Percentiles rank a stretch among this genome's conserved stretches.
phyloP scores from a whole-genome alignment of 768 basidiomycete species.

The Leccinum boreale region DNA sequence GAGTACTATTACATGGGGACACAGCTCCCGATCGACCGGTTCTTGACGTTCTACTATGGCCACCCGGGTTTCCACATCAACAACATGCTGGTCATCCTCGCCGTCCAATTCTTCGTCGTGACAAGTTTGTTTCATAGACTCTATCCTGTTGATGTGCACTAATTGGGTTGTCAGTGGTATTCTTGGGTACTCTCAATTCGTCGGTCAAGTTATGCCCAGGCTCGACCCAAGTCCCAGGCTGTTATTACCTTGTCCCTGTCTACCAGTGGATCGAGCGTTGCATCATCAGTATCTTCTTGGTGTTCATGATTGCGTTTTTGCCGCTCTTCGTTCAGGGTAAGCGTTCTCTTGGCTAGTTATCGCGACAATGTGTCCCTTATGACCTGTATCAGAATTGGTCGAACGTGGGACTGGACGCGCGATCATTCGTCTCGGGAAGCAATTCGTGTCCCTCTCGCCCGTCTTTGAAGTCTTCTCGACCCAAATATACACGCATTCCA shows the following conservation, averaged over 20 bases:
- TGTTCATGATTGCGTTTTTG: slow-evolving; percentile 96
- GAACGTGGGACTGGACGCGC: slow-evolving; percentile 94
- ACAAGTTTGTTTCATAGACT: slow-evolving; percentile 57
- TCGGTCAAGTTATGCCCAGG: slow-evolving; percentile 80
- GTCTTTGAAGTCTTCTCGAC: slow-evolving; percentile 98
- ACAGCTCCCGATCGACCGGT: slow-evolving; percentile 95
- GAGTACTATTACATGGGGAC: slow-evolving; percentile 99
- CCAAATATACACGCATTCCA: slow-evolving; percentile 97
- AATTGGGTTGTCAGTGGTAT: slow-evolving; percentile 64
- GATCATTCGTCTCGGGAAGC: slow-evolving; percentile 86
- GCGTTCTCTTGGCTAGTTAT: slow-evolving; percentile 12
- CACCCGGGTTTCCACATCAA: slow-evolving; percentile 99
- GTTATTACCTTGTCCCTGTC: slow-evolving; percentile 92
- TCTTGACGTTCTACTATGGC: slow-evolving; percentile 99
- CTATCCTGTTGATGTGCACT: slow-evolving; percentile 10
- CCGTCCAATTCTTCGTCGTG: slow-evolving; percentile 92
- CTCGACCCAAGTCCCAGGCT: slow-evolving; percentile 67
- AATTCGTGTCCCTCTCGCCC: slow-evolving; percentile 91
- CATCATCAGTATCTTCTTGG: slow-evolving; percentile 97
- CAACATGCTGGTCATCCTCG: slow-evolving; percentile 97
- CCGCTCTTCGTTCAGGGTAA: slow-evolving; percentile 93
- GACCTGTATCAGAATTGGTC: slow-evolving; percentile 65
- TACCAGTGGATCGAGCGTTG: slow-evolving; percentile 95
- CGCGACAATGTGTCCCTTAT: slow-evolving; percentile 16
- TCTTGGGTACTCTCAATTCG: slow-evolving; percentile 88